These are phyloP conservation scores for Brasenia schreberi DNA, from an alignment of 164 flowering plant species.

Conservation along the genomic window DNA sequence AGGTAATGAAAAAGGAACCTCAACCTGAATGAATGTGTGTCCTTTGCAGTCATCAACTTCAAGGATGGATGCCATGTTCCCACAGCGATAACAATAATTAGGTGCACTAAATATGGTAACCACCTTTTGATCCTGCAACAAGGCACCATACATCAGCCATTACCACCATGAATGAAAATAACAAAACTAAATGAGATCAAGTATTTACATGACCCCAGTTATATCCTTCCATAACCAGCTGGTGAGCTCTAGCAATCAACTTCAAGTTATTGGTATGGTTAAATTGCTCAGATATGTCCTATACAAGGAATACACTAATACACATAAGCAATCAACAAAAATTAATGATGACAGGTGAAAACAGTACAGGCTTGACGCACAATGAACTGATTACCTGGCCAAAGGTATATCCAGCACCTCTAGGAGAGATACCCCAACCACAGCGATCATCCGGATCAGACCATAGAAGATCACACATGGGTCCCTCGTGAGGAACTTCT, in stretches of 20 bases:
- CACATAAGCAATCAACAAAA: not conserved
- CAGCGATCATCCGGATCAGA: slow-evolving; percentile 98
- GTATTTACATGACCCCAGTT: slow-evolving; percentile 89
- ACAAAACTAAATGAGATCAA: no score
- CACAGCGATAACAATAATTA: slow-evolving; percentile 94
- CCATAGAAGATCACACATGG: slow-evolving; percentile 96
- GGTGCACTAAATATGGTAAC: slow-evolving; percentile 98
- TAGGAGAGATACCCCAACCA: slow-evolving; percentile 98
- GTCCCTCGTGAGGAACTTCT: slow-evolving; percentile 94
- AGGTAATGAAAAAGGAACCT: no score
- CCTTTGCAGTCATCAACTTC: slow-evolving; percentile 96
- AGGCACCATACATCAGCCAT: not conserved
- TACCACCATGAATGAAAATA: no score
- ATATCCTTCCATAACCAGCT: slow-evolving; percentile 96
- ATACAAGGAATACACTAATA: slow-evolving; percentile 1
- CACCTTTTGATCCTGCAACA: slow-evolving; percentile 87
- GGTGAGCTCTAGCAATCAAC: slow-evolving; percentile 96
- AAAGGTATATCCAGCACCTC: slow-evolving; percentile 94
- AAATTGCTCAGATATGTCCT: slow-evolving; percentile 98
- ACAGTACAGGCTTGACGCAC: not conserved
- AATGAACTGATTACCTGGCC: slow-evolving; percentile 45
- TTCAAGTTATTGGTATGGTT: slow-evolving; percentile 81
- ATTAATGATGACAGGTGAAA: not conserved
- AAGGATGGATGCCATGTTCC: slow-evolving; percentile 94
- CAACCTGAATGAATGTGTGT: slow-evolving; percentile 88